These are phyloP conservation scores for Aspergillus sergii DNA, from an alignment of 2,329 filamentous ascomycete species.

Conservation along the genomic window DNA sequence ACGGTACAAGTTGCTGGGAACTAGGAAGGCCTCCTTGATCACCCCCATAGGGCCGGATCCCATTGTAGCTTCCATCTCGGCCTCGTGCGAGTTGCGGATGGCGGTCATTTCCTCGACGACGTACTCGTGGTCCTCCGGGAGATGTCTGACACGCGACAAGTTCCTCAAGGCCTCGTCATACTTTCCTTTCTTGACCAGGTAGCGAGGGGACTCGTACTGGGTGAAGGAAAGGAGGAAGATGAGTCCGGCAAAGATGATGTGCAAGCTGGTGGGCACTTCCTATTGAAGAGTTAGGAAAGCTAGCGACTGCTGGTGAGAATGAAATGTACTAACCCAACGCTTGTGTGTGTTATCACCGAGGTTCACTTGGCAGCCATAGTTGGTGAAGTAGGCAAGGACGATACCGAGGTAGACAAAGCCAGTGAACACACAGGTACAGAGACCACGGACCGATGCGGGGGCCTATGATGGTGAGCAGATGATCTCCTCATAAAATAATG, in stretches of 20 bases:
- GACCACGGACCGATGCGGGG: conserved; percentile 68
- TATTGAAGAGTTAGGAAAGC: conserved; percentile 8
- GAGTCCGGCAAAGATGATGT: conserved; percentile 75
- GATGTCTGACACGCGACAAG: conserved; percentile 60
- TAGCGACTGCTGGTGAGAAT: conserved; percentile 11
- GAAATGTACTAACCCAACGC: conserved; percentile 52
- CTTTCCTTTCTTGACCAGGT: conserved; percentile 66
- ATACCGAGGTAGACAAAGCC: conserved; percentile 76
- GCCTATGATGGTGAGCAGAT: conserved; percentile 33
- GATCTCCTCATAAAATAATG: background rate
- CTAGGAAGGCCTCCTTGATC: conserved; percentile 68
- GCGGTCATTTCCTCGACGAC: conserved; percentile 62
- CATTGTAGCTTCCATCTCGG: conserved; percentile 71
- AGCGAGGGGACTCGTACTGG: conserved; percentile 71
- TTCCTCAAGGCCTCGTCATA: conserved; percentile 49
- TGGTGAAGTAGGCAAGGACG: conserved; percentile 77
- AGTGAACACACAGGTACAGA: conserved; percentile 72
- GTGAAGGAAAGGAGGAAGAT: conserved; percentile 72
- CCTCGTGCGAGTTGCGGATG: conserved; percentile 68
- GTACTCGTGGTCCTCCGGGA: conserved; percentile 63
- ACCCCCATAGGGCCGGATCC: conserved; percentile 66
- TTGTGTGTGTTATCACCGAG: conserved; percentile 47
- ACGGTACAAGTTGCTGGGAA: conserved; percentile 70
- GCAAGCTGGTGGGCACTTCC: conserved; percentile 69
- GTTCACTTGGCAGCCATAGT: conserved; percentile 62